Evolutionary conservation across 2,329 filamentous ascomycete species (phyloP).

Genomic region (Torrubiella hemipterigena): DNA sequence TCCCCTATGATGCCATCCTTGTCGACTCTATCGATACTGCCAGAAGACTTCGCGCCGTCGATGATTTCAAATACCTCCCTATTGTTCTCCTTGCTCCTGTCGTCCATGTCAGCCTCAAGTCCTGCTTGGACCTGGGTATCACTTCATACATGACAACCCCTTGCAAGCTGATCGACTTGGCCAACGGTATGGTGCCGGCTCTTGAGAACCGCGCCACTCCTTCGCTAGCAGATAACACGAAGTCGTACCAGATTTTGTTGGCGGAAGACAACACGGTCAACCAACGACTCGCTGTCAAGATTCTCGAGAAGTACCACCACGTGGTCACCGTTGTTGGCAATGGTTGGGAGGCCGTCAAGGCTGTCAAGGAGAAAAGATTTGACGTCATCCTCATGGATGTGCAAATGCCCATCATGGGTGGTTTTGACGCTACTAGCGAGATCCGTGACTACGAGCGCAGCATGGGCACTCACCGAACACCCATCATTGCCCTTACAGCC

Average conservation of each 20-base stretch:
- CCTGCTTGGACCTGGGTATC: slow-evolving; percentile 85
- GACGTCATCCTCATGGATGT: slow-evolving; percentile 99
- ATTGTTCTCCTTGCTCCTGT: slow-evolving; percentile 84
- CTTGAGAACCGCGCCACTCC: slow-evolving; percentile 88
- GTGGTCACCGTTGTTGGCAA: slow-evolving; percentile 90
- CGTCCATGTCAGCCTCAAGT: slow-evolving; percentile 86
- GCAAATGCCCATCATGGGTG: slow-evolving; percentile 99
- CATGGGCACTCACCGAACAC: slow-evolving; percentile 68
- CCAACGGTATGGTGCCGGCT: slow-evolving; percentile 91
- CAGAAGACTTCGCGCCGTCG: slow-evolving; percentile 70
- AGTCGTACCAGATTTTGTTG: slow-evolving; percentile 87
- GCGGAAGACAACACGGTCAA: slow-evolving; percentile 98
- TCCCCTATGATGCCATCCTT: slow-evolving; percentile 87
- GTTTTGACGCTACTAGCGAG: slow-evolving; percentile 93
- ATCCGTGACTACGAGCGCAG: slow-evolving; percentile 90
- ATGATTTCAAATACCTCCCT: slow-evolving; percentile 96
- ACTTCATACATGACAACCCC: slow-evolving; percentile 99
- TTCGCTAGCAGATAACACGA: slow-evolving; percentile 82
- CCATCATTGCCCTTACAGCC: slow-evolving; percentile 92
- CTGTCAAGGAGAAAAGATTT: slow-evolving; percentile 84
- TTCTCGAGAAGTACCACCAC: slow-evolving; percentile 92
- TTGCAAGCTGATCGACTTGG: slow-evolving; percentile 84
- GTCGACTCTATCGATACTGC: slow-evolving; percentile 91
- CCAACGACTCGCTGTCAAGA: slow-evolving; percentile 90
- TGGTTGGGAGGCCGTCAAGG: slow-evolving; percentile 82